Evolutionary conservation across 2,329 filamentous ascomycete genomes (phyloP), one percentile per base, ranked within the genome.

Genomic region (Xylaria sp.): DNA sequence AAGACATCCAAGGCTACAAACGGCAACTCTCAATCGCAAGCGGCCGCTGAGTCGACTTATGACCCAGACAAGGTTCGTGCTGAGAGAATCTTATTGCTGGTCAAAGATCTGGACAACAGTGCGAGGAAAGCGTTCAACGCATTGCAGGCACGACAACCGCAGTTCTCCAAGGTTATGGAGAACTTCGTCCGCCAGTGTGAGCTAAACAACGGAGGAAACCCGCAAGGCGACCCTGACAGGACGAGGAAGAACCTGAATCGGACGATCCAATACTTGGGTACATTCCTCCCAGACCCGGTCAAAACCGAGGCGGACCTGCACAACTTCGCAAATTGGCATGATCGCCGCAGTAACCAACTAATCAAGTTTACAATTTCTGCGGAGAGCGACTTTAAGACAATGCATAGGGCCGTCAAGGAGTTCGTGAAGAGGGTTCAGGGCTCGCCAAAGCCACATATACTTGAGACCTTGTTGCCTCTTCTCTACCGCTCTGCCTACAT

Each of bases 351-450:
- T 64, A 97, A 97, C 71, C 89, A 95, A 66, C 84, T 99, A 19
- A 86, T 97, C 61, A 87, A 89, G 52, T 97, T 92, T 70, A 86
- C 91, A 48, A 91, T 92, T 69, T 88, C 87, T 24, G 86, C 90
- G 2, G 89, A 93, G 59, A 92, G 89, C 64, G 94, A 99, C 67
- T 97, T 96, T 72, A 89, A 91, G 65, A 96, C 91, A 38, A 91
- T 97, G 41, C 85, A 88, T 59, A 91, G 92, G 64, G 92, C 93
- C 1, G 89, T 97, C 65, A 94, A 91, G 72, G 94, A 99, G 75
- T 78, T 97, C 37, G 84, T 87, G 40, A 94, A 92, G 73, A 87
- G 92, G 53, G 81, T 95, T 34, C 88, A 92, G 63, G 81, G 84
- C 49, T 84, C 84, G 19, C 78, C 87, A 42, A 80, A 82, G 49